phyloP scores from a whole-genome alignment of 2,329 filamentous ascomycete species.

The Cryphonectria japonica region DNA sequence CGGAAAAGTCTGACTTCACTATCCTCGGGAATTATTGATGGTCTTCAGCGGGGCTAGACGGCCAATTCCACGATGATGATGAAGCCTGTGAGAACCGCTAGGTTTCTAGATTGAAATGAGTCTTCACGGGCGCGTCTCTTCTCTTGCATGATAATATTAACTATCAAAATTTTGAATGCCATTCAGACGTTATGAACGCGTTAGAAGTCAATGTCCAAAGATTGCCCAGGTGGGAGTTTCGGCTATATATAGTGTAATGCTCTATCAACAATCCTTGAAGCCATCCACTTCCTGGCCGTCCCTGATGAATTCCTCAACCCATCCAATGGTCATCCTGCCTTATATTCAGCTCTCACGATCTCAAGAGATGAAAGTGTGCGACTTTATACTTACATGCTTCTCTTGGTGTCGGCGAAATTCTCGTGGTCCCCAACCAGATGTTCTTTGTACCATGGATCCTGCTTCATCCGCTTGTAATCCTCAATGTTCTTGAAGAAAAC shows the following conservation, averaged over 20 bases:
- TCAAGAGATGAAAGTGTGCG: neutral
- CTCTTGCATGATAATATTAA: neutral
- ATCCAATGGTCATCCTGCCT: conserved; percentile 51
- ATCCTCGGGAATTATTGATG: conserved; percentile 29
- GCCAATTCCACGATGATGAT: neutral
- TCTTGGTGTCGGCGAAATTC: conserved; percentile 53
- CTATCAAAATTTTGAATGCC: neutral
- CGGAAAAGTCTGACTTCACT: conserved; percentile 28
- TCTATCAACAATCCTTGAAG: conserved; percentile 1
- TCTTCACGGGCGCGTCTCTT: neutral
- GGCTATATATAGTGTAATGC: neutral
- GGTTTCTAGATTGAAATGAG: neutral
- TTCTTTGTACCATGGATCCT: conserved; percentile 53
- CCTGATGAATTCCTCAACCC: conserved; percentile 47
- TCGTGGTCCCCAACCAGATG: conserved; percentile 50
- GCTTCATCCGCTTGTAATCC: conserved; percentile 52
- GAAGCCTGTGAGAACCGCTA: neutral
- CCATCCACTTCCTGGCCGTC: conserved; percentile 31
- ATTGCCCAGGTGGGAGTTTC: too few relatives aligned
- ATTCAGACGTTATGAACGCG: neutral
- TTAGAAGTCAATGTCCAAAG: neutral
- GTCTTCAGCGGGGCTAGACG: conserved; percentile 20
- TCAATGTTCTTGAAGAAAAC: conserved; percentile 49
- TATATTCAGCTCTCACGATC: neutral
- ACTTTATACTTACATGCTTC: conserved; percentile 37